These are phyloP conservation scores for Creolimax fragrantissima DNA, from an alignment of 78 protist genomes.

Conservation along the genomic window DNA sequence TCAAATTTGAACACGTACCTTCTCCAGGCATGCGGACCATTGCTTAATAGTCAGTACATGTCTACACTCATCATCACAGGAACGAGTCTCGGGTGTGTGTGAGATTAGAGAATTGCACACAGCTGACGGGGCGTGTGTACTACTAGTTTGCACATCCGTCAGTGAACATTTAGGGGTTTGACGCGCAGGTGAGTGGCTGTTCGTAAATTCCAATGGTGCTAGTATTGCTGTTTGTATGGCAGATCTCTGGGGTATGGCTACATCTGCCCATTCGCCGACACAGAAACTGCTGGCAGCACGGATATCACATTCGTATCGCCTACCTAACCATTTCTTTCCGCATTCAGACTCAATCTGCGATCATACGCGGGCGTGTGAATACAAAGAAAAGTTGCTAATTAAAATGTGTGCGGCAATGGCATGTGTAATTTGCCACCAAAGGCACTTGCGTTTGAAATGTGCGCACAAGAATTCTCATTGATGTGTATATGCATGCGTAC, in stretches of 20 bases:
- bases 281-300: neutral
- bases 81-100: neutral
- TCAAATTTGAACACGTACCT: neutral
- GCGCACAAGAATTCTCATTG: too few species aligned
- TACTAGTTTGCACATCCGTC: neutral
- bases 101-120: neutral
- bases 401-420: too few species aligned
- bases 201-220: too few species aligned
- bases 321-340: neutral
- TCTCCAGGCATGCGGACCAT: neutral
- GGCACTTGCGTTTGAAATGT: too few species aligned
- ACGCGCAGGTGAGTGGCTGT: too few species aligned
- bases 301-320: neutral
- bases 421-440: too few species aligned
- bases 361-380: too few species aligned
- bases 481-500: too few species aligned
- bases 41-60: neutral
- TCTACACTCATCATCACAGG: neutral
- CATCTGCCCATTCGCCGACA: neutral
- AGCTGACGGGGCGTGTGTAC: neutral
- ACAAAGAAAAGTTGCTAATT: too few species aligned
- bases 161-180: too few species aligned
- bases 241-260: neutral
- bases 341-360: neutral
- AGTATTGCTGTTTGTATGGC: neutral